Percentiles rank a stretch among this genome's conserved stretches.
Conservation (phyloP, 257 asterid species). For the Jacaranda copaia region DNA sequence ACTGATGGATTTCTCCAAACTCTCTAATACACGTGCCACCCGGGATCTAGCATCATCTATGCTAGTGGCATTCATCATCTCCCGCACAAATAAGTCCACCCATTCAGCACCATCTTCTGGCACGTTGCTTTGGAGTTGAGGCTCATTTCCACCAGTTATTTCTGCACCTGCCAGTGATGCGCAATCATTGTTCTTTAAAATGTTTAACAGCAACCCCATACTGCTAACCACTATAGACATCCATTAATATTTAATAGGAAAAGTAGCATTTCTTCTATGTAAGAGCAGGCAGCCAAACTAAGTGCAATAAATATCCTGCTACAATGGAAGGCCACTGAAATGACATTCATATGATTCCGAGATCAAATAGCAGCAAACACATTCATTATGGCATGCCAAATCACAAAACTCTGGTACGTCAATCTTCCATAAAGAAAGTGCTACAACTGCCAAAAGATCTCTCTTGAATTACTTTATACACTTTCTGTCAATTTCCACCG, state of each 20-base stretch:
- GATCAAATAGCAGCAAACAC: background rate
- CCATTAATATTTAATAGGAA: background rate
- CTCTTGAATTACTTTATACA: background rate
- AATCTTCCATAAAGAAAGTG: too few species aligned
- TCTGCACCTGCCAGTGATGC: constrained; percentile 44
- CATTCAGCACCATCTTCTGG: constrained; percentile 80
- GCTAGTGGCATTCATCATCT: constrained; percentile 75
- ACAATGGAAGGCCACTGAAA: background rate
- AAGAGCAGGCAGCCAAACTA: background rate
- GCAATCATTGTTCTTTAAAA: background rate
- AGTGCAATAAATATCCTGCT: background rate
- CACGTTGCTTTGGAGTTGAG: constrained; percentile 46
- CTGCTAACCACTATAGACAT: background rate
- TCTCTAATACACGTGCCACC: constrained; percentile 64
- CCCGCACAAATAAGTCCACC: constrained; percentile 78
- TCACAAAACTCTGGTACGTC: background rate
- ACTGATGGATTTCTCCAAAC: constrained; percentile 71
- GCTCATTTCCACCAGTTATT: constrained; percentile 41
- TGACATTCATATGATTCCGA: background rate
- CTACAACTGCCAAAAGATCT: too few species aligned
- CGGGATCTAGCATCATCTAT: constrained; percentile 79
- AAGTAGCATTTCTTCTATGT: background rate
- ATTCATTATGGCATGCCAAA: background rate
- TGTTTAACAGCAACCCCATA: background rate
- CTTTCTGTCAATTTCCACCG: background rate